These are phyloP conservation scores for Penicillium sp. DNA, from an alignment of 2,329 filamentous ascomycete species.

Conservation along the genomic window DNA sequence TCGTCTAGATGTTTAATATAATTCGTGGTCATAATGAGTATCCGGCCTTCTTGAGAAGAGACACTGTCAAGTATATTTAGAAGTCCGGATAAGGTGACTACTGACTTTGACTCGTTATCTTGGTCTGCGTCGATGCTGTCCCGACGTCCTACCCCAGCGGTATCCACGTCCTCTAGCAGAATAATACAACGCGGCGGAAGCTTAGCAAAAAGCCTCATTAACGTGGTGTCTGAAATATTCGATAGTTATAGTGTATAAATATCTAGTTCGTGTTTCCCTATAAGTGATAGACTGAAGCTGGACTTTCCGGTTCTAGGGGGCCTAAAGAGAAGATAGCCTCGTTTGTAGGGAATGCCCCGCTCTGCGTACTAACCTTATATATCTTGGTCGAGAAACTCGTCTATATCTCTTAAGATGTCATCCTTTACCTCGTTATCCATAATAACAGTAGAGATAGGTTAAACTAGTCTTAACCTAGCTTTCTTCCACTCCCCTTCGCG, in stretches of 20 bases:
- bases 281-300: constrained; percentile 86
- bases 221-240: constrained; percentile 79
- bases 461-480: constrained; percentile 23
- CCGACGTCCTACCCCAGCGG: constrained; percentile 54
- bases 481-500: constrained; percentile 33
- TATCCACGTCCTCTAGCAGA: constrained; percentile 82
- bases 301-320: constrained; percentile 86
- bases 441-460: constrained; percentile 24
- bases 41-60: constrained; percentile 71
- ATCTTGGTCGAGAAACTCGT: constrained; percentile 44
- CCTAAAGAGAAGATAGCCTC: constrained; percentile 80
- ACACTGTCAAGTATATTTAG: constrained; percentile 75
- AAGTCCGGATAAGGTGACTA: constrained; percentile 68
- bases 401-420: constrained; percentile 42
- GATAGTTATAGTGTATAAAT: constrained; percentile 86
- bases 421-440: constrained; percentile 27
- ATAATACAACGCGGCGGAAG: constrained; percentile 76
- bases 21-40: constrained; percentile 79
- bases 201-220: constrained; percentile 78
- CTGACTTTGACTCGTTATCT: constrained; percentile 20
- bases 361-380: constrained; percentile 73
- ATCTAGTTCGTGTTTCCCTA: constrained; percentile 79
- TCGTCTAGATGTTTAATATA: constrained; percentile 67
- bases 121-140: constrained; percentile 18
- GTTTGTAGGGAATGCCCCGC: constrained; percentile 80